These are phyloP conservation scores for Tubosaeta brunneosetosa DNA, from an alignment of 768 basidiomycete species.

Conservation along the genomic window DNA sequence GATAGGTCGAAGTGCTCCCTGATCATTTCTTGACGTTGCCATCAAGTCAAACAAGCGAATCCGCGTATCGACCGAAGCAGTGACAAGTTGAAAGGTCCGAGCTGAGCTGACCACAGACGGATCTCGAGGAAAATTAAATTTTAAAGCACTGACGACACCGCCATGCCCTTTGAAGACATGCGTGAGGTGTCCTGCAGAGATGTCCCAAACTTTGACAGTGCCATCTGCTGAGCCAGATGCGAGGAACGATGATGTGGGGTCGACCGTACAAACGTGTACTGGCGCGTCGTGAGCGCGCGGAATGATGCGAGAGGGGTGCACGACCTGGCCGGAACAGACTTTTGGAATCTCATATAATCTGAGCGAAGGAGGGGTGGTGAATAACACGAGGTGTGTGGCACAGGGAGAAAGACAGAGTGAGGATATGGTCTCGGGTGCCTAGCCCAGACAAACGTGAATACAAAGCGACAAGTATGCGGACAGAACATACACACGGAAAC, in stretches of 20 bases:
- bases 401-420: constrained; percentile 80
- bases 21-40: constrained; percentile 52
- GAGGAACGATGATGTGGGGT: constrained; percentile 83
- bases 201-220: constrained; percentile 95
- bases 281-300: constrained; percentile 90
- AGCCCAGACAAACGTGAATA: background rate
- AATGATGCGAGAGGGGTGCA: constrained; percentile 71
- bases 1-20: constrained; percentile 57
- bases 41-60: constrained; percentile 90
- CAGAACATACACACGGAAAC: constrained; percentile 70
- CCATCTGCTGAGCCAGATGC: constrained; percentile 97
- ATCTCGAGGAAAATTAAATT: constrained; percentile 75
- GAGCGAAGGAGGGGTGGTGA: constrained; percentile 76
- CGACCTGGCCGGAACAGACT: constrained; percentile 39
- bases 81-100: constrained; percentile 73
- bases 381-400: constrained; percentile 68
- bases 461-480: background rate
- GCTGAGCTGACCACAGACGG: constrained; percentile 43
- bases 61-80: constrained; percentile 87
- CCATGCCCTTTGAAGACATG: constrained; percentile 96
- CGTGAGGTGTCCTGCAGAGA: constrained; percentile 80
- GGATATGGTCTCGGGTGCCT: constrained; percentile 86
- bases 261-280: constrained; percentile 81
- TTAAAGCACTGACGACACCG: constrained; percentile 90
- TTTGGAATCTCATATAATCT: constrained; percentile 78